Base-by-base conservation (phyloP, 169 alveolate species). In the Plasmodium blacklocki region DNA sequence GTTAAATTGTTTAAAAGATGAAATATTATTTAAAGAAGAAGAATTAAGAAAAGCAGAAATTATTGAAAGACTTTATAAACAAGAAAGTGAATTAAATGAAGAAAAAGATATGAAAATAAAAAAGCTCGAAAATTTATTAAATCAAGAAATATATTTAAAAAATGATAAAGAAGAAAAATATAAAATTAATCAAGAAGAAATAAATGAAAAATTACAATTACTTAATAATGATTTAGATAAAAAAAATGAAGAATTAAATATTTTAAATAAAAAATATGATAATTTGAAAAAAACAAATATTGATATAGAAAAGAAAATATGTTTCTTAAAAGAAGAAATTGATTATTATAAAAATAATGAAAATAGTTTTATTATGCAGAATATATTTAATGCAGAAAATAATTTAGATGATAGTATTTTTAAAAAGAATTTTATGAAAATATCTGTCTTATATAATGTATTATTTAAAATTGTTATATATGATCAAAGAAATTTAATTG, bases 341-440 rank as follows among this genome's bases (percentile, higher is more conserved):
- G 92, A 86, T 86, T 71, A 86, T 71, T 86, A 86, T 54, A 86
- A 86, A 62, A 71, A 86, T 71, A 86, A 86, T 86, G 92, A 86
- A 50, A 86, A 86, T 39, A 71, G 92, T 71, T 71, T 86, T 52
- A 62, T 86, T 12, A 86, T 86, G 92, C 92, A 72, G 62, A 86
- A 86, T 26, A 71, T 86, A 45, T 86, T 86, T 86, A 86, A 49
- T 45, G 64, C 85, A 15, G 92, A 86, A 62, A 86, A 86, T 86
- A 54, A 63, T 70, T 19, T 80, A 67, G 74, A 72, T 54, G 92
- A 86, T 39, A 71, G 71, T 21, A 29, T 74, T 26, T 86, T 74
- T 52, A 86, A 86, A 49, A 86, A 86, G 23, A 23, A 86, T 62
- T 67, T 71, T 59, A 26, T 86, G 54, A 86, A 86, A 43, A 52